Percentiles rank a stretch among this genome's conserved stretches.
phyloP scores from a whole-genome alignment of 148 eudicot species.

The Camellia lanceoleosa region DNA sequence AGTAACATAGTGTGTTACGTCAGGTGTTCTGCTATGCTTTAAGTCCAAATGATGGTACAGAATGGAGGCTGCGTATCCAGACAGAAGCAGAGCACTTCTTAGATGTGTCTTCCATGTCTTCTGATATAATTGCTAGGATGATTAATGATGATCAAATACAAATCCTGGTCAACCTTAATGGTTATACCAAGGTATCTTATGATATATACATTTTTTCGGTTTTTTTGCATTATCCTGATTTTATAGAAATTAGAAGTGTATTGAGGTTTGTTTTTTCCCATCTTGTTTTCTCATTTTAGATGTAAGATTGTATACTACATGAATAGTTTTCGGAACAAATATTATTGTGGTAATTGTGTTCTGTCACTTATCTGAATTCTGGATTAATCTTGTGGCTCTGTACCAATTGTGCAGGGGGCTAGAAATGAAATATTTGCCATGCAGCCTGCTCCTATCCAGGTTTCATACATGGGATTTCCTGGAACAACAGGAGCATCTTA shows the following conservation, averaged over 20 bases:
- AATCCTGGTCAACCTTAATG: constrained; percentile 84
- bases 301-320: not conserved
- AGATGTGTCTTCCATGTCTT: constrained; percentile 87
- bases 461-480: constrained; percentile 96
- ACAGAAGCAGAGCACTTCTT: constrained; percentile 81
- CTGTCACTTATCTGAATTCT: not conserved
- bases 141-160: constrained; percentile 85
- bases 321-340: not conserved
- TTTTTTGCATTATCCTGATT: not conserved
- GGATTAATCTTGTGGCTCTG: not conserved
- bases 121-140: constrained; percentile 75
- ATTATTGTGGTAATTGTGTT: not conserved
- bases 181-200: constrained; percentile 76
- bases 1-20: not conserved
- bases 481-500: constrained; percentile 91
- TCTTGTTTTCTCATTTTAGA: not conserved
- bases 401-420: constrained; percentile 59
- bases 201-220: not conserved
- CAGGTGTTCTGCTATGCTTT: constrained; percentile 94
- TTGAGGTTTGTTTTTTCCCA: not conserved
- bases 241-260: not conserved
- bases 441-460: constrained; percentile 98
- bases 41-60: constrained; percentile 88
- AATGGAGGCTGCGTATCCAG: constrained; percentile 82
- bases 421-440: constrained; percentile 94